Base-by-base conservation (phyloP, 2,329 filamentous ascomycete genomes). In the Fusarium anthophilum region DNA sequence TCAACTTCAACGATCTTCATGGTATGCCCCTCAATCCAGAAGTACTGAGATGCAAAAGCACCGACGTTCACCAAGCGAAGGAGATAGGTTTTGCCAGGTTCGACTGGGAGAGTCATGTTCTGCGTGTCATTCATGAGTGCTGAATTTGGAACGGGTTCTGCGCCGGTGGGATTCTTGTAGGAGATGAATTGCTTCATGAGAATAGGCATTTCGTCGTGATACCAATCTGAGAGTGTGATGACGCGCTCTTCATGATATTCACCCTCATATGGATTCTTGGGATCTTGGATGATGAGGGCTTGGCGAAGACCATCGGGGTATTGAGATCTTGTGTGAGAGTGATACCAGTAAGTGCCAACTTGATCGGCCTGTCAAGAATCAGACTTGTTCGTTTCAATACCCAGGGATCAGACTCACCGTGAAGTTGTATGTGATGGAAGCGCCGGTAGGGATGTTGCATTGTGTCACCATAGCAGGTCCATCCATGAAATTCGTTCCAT, bases 371-470 rank as follows among this genome's bases (percentile, higher is more conserved):
- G 43, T 38, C 32, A 9, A 1, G 2, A 37, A 3, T 57, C 39
- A 57, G 55, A 0, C n/a, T 18, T 24, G n/a, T 8, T n/a, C 0
- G 4, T 5, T 9, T 55, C 4, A 13, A 5, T 3, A 5, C 4
- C n/a, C 8, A n/a, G n/a, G 24, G 2, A 14, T 6, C 6, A n/a
- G 3, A 18, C 39, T 57, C 11, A 58, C 55, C 2, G 55, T 58
- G 4, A 60, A 60, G 24, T 60, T 39, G 44, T 60, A 60, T 30
- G 57, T 60, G 26, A 60, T 22, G 3, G 57, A 53, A 20, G 44
- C 44, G 6, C 44, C 57, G 7, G 35, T 38, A 0, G 57, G 57
- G 3, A 60, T 60, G 22, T 53, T 53, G 35, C 57, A 60, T 28
- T 60, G 57, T 0, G 57, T 60, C 5, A 60, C 45, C 32, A 51